phyloP scores from a whole-genome alignment of 495 filamentous ascomycete species.

The Daldinia caldariorum region DNA sequence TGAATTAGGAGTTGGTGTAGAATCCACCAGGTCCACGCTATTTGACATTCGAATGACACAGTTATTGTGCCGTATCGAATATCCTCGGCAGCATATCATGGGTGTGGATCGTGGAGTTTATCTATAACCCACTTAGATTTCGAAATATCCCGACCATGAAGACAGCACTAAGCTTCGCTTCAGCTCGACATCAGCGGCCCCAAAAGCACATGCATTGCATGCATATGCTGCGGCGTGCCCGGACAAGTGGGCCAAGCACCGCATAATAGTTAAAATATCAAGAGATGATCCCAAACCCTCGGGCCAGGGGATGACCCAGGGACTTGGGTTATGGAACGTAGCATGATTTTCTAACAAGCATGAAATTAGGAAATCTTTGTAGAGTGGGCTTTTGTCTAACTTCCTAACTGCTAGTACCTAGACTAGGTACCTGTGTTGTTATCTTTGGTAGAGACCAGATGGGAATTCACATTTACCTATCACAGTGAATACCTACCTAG shows the following conservation, averaged over 20 bases:
- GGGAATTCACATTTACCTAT: background rate
- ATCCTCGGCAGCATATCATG: background rate
- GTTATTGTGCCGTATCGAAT: background rate
- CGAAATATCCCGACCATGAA: background rate
- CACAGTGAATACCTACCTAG: background rate
- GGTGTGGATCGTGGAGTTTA: background rate
- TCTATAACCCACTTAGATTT: background rate
- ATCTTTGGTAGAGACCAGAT: background rate
- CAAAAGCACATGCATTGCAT: background rate
- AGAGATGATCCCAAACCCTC: background rate
- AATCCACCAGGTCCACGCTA: conserved; percentile 5
- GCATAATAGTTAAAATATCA: background rate
- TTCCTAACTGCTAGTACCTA: background rate
- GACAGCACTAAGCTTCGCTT: background rate
- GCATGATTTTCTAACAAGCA: background rate
- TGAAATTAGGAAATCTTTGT: background rate
- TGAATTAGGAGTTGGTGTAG: conserved; percentile 7
- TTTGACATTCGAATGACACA: background rate
- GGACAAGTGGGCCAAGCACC: background rate
- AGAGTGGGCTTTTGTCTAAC: background rate
- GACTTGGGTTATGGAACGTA: conserved; percentile 9
- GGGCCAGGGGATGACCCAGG: conserved; percentile 1
- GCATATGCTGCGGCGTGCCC: background rate
- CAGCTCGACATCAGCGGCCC: background rate
- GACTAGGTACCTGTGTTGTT: background rate